Evolutionary conservation across 208 protist species (phyloP).

Genomic region (Naegleria fowleri): DNA sequence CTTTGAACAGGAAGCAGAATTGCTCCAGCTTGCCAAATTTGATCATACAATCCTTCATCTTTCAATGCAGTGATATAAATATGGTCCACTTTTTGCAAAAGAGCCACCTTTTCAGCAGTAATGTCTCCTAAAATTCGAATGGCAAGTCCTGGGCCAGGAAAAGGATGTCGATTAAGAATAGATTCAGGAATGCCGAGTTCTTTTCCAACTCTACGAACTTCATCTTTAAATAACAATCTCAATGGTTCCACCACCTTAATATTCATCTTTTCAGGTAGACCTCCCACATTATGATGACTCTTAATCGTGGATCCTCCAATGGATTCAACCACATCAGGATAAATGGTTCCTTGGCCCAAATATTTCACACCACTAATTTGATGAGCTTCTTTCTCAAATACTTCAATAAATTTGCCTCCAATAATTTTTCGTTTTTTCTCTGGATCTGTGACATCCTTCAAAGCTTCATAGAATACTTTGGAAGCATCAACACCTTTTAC

Average conservation of each 20-base stretch:
- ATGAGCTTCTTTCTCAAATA: slow-evolving; percentile 66
- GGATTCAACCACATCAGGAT: slow-evolving; percentile 93
- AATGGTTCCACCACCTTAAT: slow-evolving; percentile 92
- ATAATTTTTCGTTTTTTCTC: slow-evolving; percentile 96
- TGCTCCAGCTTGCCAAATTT: slow-evolving; percentile 28
- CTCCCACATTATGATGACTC: slow-evolving; percentile 97
- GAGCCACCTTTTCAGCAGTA: not conserved
- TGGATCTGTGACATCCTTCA: slow-evolving; percentile 57
- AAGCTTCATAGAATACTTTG: slow-evolving; percentile 59
- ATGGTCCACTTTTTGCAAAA: not conserved
- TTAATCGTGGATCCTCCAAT: slow-evolving; percentile 85
- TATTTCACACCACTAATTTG: slow-evolving; percentile 51
- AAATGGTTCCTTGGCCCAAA: slow-evolving; percentile 87
- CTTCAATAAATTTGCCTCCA: slow-evolving; percentile 94
- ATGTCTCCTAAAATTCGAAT: slow-evolving; percentile 84
- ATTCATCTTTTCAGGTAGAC: slow-evolving; percentile 81
- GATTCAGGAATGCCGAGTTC: slow-evolving; percentile 80
- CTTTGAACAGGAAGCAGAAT: slow-evolving; percentile 80
- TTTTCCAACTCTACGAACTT: slow-evolving; percentile 85
- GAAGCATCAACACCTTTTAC: slow-evolving; percentile 47
- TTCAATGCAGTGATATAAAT: not conserved
- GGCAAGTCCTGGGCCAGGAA: slow-evolving; percentile 94
- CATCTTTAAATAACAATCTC: slow-evolving; percentile 95
- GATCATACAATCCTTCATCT: not conserved
- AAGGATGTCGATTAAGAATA: slow-evolving; percentile 84